Evolutionary conservation across 129 eudicot genomes (phyloP).

Genomic region (Artemisia tridentata): DNA sequence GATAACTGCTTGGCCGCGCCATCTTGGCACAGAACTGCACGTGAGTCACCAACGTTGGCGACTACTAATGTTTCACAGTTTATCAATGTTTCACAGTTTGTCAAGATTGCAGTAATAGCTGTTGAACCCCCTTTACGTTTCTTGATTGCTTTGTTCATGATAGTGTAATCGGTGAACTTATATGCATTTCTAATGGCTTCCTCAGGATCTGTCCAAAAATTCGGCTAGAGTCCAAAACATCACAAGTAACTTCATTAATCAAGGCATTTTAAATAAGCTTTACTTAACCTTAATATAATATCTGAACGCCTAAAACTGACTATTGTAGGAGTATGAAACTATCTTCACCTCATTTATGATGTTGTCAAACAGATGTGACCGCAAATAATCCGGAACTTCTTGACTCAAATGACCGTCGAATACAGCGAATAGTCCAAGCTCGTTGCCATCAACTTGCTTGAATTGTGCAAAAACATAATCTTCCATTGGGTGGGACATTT

Average conservation of each 20-base stretch:
- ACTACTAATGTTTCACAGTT: conserved; percentile 72
- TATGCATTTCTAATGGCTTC: conserved; percentile 72
- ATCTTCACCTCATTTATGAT: conserved; percentile 65
- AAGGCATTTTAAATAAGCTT: too few species aligned
- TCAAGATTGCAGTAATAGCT: conserved; percentile 78
- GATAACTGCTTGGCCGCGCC: conserved; percentile 83
- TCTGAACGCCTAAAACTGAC: too few species aligned
- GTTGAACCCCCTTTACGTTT: conserved; percentile 87
- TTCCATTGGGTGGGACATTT: conserved; percentile 72
- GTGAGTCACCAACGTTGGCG: conserved; percentile 90
- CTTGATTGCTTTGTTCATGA: conserved; percentile 58
- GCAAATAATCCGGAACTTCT: conserved; percentile 68
- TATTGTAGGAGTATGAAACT: neutral
- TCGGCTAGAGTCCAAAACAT: conserved; percentile 35
- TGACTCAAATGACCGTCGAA: conserved; percentile 85
- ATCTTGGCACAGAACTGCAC: conserved; percentile 74
- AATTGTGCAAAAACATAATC: conserved; percentile 79
- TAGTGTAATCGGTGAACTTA: conserved; percentile 52
- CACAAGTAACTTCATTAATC: neutral
- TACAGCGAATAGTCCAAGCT: conserved; percentile 80
- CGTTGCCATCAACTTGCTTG: conserved; percentile 74
- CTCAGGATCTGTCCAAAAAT: conserved; percentile 74
- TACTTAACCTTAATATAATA: too few species aligned
- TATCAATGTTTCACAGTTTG: conserved; percentile 66
- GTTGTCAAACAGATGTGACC: conserved; percentile 68